These are phyloP conservation scores for Wakefieldia striispora DNA, from an alignment of 768 basidiomycete genomes.

Conservation along the genomic window DNA sequence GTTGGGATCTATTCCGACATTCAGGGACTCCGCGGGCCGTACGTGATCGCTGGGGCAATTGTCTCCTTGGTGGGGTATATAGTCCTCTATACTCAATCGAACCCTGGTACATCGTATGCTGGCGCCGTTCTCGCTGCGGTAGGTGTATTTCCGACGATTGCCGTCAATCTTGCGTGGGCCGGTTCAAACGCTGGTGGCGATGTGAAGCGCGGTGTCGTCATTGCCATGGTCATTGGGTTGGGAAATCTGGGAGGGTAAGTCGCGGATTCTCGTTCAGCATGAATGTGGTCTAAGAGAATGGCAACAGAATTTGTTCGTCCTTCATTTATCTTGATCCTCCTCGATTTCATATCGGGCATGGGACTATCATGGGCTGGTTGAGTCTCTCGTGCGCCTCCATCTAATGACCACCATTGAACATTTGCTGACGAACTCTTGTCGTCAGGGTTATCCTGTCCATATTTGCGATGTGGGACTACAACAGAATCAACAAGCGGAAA, in stretches of 20 bases:
- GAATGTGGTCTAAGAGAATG: constrained; percentile 2
- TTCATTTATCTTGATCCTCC: constrained; percentile 41
- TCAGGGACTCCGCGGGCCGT: constrained; percentile 45
- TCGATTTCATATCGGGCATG: constrained; percentile 37
- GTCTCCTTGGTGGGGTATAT: constrained; percentile 53
- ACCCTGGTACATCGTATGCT: constrained; percentile 35
- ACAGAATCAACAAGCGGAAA: constrained; percentile 48
- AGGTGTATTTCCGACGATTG: constrained; percentile 52
- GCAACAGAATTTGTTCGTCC: constrained; percentile 39
- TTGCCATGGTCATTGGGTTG: constrained; percentile 53
- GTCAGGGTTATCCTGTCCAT: constrained; percentile 39
- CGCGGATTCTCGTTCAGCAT: constrained; percentile 12
- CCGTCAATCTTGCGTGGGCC: constrained; percentile 51
- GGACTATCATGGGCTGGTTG: constrained; percentile 38
- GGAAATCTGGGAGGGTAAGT: constrained; percentile 54
- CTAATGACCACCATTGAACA: constrained; percentile 9
- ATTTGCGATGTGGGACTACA: constrained; percentile 51
- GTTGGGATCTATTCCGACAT: constrained; percentile 44
- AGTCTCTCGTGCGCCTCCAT: constrained; percentile 19
- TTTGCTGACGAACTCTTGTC: constrained; percentile 27
- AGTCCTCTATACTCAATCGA: constrained; percentile 38
- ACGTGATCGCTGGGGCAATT: constrained; percentile 40
- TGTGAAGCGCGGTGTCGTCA: constrained; percentile 46
- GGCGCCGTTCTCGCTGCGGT: constrained; percentile 50
- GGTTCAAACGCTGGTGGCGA: constrained; percentile 57